These are phyloP conservation scores for Colletotrichum lini DNA, from an alignment of 2,329 filamentous ascomycete species.

Conservation along the genomic window DNA sequence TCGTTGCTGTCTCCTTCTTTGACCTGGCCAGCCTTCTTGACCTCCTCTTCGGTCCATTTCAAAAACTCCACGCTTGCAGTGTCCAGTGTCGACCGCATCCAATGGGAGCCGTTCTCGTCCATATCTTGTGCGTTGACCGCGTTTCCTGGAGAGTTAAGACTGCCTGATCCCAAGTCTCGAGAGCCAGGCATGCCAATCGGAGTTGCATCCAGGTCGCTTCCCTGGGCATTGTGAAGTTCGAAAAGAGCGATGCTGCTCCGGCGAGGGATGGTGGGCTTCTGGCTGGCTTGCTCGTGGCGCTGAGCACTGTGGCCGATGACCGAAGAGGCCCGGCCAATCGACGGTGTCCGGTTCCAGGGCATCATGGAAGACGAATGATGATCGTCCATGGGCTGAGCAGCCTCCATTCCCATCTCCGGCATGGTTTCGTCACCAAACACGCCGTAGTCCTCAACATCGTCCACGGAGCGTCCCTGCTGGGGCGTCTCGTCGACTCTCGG, in stretches of 20 bases:
- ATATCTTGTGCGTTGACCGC: constrained; percentile 42
- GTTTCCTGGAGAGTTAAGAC: constrained; percentile 42
- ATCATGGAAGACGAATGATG: constrained; percentile 68
- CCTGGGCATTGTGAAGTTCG: constrained; percentile 61
- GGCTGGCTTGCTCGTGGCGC: constrained; percentile 31
- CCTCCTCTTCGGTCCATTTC: constrained; percentile 56
- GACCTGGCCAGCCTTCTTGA: constrained; percentile 50
- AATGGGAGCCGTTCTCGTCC: constrained; percentile 48
- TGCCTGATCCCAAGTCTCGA: constrained; percentile 51
- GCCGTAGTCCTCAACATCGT: constrained; percentile 46
- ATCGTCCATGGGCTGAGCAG: constrained; percentile 76
- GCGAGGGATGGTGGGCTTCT: constrained; percentile 55
- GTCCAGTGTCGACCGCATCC: constrained; percentile 58
- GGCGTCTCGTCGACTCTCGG: constrained; percentile 50
- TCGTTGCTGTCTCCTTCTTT: constrained; percentile 49
- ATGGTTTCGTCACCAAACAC: constrained; percentile 57
- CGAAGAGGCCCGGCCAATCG: constrained; percentile 38
- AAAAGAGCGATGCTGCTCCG: constrained; percentile 58
- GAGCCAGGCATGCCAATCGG: constrained; percentile 49
- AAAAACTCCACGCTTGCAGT: constrained; percentile 63
- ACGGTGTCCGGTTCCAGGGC: constrained; percentile 64
- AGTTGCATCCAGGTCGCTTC: constrained; percentile 49
- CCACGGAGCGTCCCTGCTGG: constrained; percentile 26
- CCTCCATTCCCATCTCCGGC: constrained; percentile 80
- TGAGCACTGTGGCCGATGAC: constrained; percentile 22